Base-by-base conservation (phyloP, 1,284 basidiomycete species). In the Erythrobasidium hasegawianum region DNA sequence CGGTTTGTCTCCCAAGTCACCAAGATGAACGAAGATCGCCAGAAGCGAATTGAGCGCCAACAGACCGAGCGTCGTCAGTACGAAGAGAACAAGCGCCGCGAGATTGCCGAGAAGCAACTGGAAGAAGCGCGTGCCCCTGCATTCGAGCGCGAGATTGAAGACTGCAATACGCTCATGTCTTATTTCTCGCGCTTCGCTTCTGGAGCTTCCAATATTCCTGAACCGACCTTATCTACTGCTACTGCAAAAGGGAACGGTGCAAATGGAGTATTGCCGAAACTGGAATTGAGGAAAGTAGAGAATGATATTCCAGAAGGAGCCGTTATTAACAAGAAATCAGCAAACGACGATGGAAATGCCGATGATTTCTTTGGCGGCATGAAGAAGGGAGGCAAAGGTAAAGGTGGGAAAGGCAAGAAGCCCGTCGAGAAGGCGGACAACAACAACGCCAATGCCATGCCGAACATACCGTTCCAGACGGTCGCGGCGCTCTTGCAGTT, bases 51-150 rank as follows among this genome's bases (percentile, higher is more conserved):
- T 13, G 93, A 97, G 75, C 84, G 82, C 58, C 83, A 83, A 69
- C 87, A 88, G 71, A 84, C 85, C 24, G 89, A 97, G 77, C 87
- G 90, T 68, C 86, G 86, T 39, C 87, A 85, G 16, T 87, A 90
- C 74, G 94, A 97, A 75, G 83, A 86, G 26, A 83, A 85, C 68
- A 91, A 91, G 80, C 87, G 87, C 76, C 82, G 87, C 76, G 91
- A 92, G 76, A 81, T 87, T 68, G 90, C 87, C 49, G 83, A 86
- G 71, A 86, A 86, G 52, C 76, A 98, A 66, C 86, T 90, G 65
- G 96, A 98, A 71, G 93, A 97, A 74, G 96, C 96, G 29, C 85
- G 87, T 64, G 75, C 84, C 45, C 94, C 96, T 43, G 96, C 96
- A 0, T 98, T 86, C 81, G 89, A 92, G 74, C 83, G 86, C 68